Conservation (phyloP, 2,329 filamentous ascomycete genomes). For the Fusarium xylarioides region DNA sequence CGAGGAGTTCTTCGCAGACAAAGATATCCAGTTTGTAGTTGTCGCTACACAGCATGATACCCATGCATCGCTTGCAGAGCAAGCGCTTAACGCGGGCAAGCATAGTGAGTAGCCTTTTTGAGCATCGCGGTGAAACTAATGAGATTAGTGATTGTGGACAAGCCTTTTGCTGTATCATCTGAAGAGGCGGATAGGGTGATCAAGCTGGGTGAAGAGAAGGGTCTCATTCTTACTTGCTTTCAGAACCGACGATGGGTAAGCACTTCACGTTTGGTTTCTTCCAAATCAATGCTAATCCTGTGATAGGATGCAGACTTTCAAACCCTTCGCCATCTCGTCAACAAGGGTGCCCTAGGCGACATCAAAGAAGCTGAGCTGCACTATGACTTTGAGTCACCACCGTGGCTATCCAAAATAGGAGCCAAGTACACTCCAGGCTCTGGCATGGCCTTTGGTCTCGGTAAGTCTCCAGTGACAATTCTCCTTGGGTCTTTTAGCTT, state of each 20-base stretch:
- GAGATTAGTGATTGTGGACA: conserved; percentile 30
- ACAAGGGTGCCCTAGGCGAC: conserved; percentile 53
- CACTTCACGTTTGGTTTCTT: accelerated
- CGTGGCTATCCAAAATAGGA: conserved; percentile 49
- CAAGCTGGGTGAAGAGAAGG: conserved; percentile 22
- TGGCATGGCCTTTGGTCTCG: conserved; percentile 55
- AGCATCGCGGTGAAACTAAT: not conserved
- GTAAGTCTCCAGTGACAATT: conserved; percentile 13
- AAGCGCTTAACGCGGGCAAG: conserved; percentile 27
- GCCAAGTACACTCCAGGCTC: conserved; percentile 48
- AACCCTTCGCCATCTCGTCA: conserved; percentile 22
- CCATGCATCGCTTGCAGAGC: conserved; percentile 29
- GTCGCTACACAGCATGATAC: conserved; percentile 48
- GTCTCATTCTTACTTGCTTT: conserved; percentile 34
- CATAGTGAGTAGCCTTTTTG: conserved; percentile 12
- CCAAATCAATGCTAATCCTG: accelerated
- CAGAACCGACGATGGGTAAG: conserved; percentile 38
- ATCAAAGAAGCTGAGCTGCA: conserved; percentile 73
- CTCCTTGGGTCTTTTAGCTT: accelerated
- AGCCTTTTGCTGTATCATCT: conserved; percentile 31
- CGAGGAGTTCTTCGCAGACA: conserved; percentile 68
- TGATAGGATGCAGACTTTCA: conserved; percentile 34
- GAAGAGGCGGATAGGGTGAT: conserved; percentile 35
- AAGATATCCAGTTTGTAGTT: conserved; percentile 67
- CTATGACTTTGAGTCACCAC: conserved; percentile 64